These are phyloP conservation scores for Adiantum capillusveneris DNA, from an alignment of 75 land plant genomes.

Conservation along the genomic window DNA sequence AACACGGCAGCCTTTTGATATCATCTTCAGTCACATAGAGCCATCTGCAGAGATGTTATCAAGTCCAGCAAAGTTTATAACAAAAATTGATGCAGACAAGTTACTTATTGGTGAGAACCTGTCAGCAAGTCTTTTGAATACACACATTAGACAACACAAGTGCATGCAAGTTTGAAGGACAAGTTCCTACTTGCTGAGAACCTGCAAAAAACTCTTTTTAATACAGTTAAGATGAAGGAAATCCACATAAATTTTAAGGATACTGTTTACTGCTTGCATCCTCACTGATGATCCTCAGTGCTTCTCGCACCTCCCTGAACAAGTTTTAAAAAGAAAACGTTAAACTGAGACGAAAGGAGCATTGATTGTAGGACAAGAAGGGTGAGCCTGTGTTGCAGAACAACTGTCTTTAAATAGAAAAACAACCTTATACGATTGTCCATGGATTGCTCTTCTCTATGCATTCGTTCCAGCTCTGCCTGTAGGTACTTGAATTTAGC, in stretches of 20 bases:
- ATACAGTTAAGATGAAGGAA: too few relatives aligned
- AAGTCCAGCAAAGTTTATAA: too few relatives aligned
- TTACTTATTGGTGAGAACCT: conserved; percentile 2
- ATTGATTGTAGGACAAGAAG: too few relatives aligned
- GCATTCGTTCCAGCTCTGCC: conserved; percentile 54
- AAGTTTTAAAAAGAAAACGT: too few relatives aligned
- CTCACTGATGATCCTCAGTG: conserved; percentile 32
- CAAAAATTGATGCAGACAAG: neutral
- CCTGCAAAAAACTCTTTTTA: too few relatives aligned
- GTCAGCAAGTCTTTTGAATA: neutral
- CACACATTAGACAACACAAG: too few relatives aligned
- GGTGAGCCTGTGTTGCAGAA: too few relatives aligned
- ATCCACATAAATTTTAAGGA: conserved; percentile 4
- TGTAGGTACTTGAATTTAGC: conserved; percentile 10
- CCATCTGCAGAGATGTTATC: conserved; percentile 42
- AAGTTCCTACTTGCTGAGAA: too few relatives aligned
- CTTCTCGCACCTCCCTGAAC: conserved; percentile 32
- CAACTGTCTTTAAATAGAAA: neutral
- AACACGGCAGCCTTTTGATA: conserved; percentile 60
- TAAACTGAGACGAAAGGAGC: too few relatives aligned
- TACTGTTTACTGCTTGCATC: conserved; percentile 64
- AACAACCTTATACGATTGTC: conserved; percentile 56
- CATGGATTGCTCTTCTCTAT: conserved; percentile 43
- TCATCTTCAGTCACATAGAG: conserved; percentile 74
- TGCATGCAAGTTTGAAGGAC: too few relatives aligned